Percentiles rank a stretch among this genome's conserved stretches.
Conservation (phyloP, 495 filamentous ascomycete species). For the Penicillium fimorum region DNA sequence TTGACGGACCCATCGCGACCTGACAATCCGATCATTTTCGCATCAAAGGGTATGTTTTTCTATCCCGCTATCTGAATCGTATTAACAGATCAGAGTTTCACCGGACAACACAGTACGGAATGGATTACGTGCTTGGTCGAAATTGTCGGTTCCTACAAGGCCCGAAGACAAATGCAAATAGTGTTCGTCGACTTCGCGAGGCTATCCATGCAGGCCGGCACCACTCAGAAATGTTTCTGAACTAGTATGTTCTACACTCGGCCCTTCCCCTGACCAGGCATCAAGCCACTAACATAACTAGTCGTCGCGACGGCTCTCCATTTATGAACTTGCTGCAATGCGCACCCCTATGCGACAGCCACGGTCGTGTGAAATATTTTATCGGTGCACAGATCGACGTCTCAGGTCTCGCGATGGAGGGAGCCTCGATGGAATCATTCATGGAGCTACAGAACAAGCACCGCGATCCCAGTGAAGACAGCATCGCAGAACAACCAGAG, state of each 20-base stretch:
- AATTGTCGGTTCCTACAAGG: conserved; percentile 66
- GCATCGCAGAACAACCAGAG: conserved; percentile 17
- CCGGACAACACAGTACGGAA: conserved; percentile 61
- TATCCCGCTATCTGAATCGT: no score
- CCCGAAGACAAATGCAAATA: conserved; percentile 49
- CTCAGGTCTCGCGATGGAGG: conserved; percentile 54
- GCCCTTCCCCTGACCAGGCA: not conserved
- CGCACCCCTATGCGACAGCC: conserved; percentile 59
- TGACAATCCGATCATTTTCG: conserved; percentile 78
- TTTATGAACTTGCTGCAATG: conserved; percentile 67
- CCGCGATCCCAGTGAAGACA: conserved; percentile 20
- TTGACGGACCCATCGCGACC: conserved; percentile 69
- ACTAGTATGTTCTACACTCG: conserved; percentile 53
- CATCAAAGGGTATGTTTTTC: conserved; percentile 61
- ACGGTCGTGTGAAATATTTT: conserved; percentile 59
- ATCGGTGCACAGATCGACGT: conserved; percentile 63
- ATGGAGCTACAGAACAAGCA: conserved; percentile 39
- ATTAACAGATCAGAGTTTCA: conserved; percentile 51
- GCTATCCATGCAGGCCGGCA: conserved; percentile 57
- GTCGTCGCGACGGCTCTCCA: conserved; percentile 59
- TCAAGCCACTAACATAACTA: conserved; percentile 15
- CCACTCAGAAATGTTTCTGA: conserved; percentile 65
- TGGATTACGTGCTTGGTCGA: conserved; percentile 55
- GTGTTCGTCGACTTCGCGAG: conserved; percentile 55
- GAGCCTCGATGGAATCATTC: conserved; percentile 58